These are phyloP conservation scores for Conidiobolus incongruus DNA, from an alignment of 371 early-diverging fungal genomes.

Conservation along the genomic window DNA sequence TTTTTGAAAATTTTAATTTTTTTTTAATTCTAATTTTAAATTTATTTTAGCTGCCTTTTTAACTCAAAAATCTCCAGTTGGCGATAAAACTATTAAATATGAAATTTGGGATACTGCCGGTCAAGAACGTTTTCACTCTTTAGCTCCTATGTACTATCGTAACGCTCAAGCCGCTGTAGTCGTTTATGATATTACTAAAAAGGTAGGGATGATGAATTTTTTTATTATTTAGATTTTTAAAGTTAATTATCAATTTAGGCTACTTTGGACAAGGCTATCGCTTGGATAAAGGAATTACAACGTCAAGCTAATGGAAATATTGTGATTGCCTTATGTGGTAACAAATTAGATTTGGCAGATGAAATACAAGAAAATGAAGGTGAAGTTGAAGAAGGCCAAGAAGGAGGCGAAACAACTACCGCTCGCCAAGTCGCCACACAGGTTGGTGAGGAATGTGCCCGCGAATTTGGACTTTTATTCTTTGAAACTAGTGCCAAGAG, in stretches of 20 bases:
- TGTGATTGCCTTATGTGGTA: conserved; percentile 91
- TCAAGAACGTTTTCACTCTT: conserved; percentile 76
- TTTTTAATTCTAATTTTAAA: neutral
- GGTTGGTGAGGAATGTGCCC: conserved; percentile 63
- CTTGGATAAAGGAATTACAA: conserved; percentile 96
- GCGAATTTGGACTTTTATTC: conserved; percentile 52
- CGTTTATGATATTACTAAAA: conserved; percentile 92
- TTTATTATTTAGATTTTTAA: conserved; percentile 7
- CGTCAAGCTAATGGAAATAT: conserved; percentile 88
- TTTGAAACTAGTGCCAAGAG: conserved; percentile 85
- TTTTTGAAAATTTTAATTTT: neutral
- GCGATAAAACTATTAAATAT: conserved; percentile 48
- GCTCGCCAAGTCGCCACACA: conserved; percentile 32
- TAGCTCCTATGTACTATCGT: conserved; percentile 98
- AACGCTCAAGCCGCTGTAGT: conserved; percentile 92
- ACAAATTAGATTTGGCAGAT: conserved; percentile 68
- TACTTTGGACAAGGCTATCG: conserved; percentile 89
- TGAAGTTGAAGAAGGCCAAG: conserved; percentile 7
- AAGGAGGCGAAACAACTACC: conserved; percentile 12
- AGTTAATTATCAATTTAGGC: no score
- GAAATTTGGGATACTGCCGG: conserved; percentile 93
- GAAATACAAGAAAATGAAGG: conserved; percentile 13
- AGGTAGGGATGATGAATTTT: conserved; percentile 15
- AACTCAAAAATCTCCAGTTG: conserved; percentile 39
- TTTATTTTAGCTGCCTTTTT: conserved; percentile 43